Base-by-base conservation (phyloP, 176 grass and related monocot species). In the Oryza rufipogon region DNA sequence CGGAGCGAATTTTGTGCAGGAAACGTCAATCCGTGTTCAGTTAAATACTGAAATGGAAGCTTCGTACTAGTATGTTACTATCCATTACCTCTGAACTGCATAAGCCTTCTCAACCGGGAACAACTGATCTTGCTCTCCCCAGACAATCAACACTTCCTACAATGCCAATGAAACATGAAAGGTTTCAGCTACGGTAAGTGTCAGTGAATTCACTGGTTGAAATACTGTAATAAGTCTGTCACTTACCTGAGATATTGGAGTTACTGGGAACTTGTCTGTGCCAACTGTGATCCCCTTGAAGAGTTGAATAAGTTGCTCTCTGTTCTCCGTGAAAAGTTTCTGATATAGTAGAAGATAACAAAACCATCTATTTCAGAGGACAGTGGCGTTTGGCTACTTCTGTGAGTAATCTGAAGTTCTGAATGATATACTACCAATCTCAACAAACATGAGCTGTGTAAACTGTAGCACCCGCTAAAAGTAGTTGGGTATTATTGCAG, bases 111-210 rank as follows among this genome's bases (percentile, higher is more conserved):
- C 91, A 8, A 94, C 9, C 5, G 85, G 91, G 78, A 97, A 92
- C 52, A 97, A 39, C 49, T 90, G 91, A 36, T 97, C 94, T 4
- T 94, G 67, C 73, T 92, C 91, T 90, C 94, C 91, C 94, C 94
- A 97, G 1, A 97, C 25, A 38, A 94, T 85, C 13, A 94, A 10
- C 82, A 97, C 92, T 65, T 97, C 85, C 94, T 95, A 48, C 58
- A 77, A n/a, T 56, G 14, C 11, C 2, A 38, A 66, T 26, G 39
- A 4, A 2, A 33, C 39, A 33, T 11, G 54, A 20, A 41, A 52
- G 63, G n/a, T 7, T 64, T 69, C 49, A 68, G 61, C 61, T 44
- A 60, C 11, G 28, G 3, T 19, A 9, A 19, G 9, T 52, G 20
- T 16, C 9, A 64, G 49, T 41, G 6, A 39, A 20, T 34, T 11